Evolutionary conservation across 2,329 filamentous ascomycete genomes (phyloP), one percentile per base, ranked within the genome.

Genomic region (Talaromyces sp.): DNA sequence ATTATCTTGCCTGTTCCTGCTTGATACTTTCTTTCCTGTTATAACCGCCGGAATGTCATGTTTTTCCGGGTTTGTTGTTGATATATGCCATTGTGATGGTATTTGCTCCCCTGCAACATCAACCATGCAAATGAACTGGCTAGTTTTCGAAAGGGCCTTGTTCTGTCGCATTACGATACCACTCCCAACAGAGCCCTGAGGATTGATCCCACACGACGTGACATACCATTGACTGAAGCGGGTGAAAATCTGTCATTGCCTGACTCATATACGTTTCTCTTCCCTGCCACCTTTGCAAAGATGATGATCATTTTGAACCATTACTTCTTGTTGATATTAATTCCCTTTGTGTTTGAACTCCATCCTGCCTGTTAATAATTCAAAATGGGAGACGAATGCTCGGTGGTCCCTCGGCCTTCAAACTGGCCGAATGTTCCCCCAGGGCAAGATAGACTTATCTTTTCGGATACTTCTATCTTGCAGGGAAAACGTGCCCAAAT

Each of bases 401-500:
- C 55, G 24, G 27, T 59, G n/a, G 46, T 59, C 19, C 60, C 62
- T 43, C 24, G 21, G 11, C 60, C 54, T 29, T 24, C 3, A 35
- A 55, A 27, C 8, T 54, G 53, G 58, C 59, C 60, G 19, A 60
- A 49, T 26, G 55, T 56, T 24, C 49, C 57, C n/a, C 54, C 35
- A n/a, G 55, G 56, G 51, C 52, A 58, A 32, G 62, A 62, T 35
- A 63, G 65, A 49, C 60, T 52, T 63, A 61, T 63, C 24, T 66
- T 54, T 59, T 58, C 66, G 24, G 63, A 63, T 58, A 65, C 49
- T 52, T 63, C 66, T 49, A 58, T 66, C 19, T 61, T 64, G 57
- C 63, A 56, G 38, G 62, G 63, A 49, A 59, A 63, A 41, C 62
- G 62, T 32, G 66, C 67, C 43, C 58, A 68, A 29, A 61, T 65